Percentiles rank a stretch among this genome's conserved stretches.
phyloP scores from a whole-genome alignment of 306 rosid genomes.

The Cyclanthera cordifolia region DNA sequence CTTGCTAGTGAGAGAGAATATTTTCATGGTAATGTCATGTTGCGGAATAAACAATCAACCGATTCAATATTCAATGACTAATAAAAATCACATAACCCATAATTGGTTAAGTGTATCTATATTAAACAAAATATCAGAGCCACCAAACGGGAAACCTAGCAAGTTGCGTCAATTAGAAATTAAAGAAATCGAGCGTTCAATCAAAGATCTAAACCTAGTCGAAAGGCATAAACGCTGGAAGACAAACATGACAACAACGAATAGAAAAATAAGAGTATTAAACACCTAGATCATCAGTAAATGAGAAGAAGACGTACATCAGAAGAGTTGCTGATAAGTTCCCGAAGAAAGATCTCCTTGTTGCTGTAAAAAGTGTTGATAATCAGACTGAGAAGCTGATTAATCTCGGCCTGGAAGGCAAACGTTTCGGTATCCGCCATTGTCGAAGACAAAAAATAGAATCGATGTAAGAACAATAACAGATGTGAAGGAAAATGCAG shows the following conservation, averaged over 20 bases:
- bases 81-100: neutral
- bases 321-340: conserved; percentile 68
- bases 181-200: neutral
- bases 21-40: too few relatives aligned
- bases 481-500: neutral
- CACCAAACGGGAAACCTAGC: neutral
- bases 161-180: too few relatives aligned
- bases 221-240: neutral
- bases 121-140: neutral
- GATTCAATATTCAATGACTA: neutral
- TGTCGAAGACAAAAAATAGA: neutral
- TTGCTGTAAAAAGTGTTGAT: conserved; percentile 90
- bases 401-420: conserved; percentile 91
- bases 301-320: conserved; percentile 33
- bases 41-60: neutral
- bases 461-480: neutral
- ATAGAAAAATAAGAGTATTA: too few relatives aligned
- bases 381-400: conserved; percentile 77
- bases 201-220: neutral
- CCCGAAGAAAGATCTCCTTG: conserved; percentile 90
- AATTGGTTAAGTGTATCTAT: neutral
- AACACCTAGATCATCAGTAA: neutral
- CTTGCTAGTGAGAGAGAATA: neutral
- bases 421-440: conserved; percentile 73
- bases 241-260: neutral